phyloP scores from a whole-genome alignment of 495 filamentous ascomycete species.

The Terfezia claveryi region DNA sequence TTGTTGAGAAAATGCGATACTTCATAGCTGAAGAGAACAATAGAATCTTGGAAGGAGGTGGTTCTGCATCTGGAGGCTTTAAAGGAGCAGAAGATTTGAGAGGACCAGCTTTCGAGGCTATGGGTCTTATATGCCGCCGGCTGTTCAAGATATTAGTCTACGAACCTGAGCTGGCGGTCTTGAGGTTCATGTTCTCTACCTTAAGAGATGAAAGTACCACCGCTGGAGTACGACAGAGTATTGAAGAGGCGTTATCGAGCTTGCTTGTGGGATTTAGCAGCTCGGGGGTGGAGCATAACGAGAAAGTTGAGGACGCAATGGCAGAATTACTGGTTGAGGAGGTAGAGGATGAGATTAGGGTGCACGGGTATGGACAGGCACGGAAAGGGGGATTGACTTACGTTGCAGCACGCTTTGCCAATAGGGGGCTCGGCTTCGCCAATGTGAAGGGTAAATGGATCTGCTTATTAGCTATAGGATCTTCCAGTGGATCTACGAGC shows the following conservation, averaged over 20 bases:
- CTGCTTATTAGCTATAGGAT: slow-evolving; percentile 55
- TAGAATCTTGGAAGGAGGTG: not conserved
- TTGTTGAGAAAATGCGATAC: slow-evolving; percentile 47
- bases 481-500: slow-evolving; percentile 17
- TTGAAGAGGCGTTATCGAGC: slow-evolving; percentile 70
- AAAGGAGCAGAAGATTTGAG: slow-evolving; percentile 42
- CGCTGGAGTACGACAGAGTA: slow-evolving; percentile 44
- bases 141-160: not conserved
- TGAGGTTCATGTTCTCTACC: slow-evolving; percentile 41
- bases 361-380: slow-evolving; percentile 3
- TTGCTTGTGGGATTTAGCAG: slow-evolving; percentile 35
- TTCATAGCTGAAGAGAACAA: slow-evolving; percentile 17
- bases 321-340: slow-evolving; percentile 41
- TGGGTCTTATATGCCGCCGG: slow-evolving; percentile 50
- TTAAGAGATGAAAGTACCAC: slow-evolving; percentile 58
- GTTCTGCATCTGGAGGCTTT: not conserved
- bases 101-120: slow-evolving; percentile 57
- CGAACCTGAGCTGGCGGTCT: slow-evolving; percentile 32
- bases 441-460: slow-evolving; percentile 73
- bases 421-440: slow-evolving; percentile 60
- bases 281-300: slow-evolving; percentile 14
- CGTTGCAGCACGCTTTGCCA: slow-evolving; percentile 70
- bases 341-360: slow-evolving; percentile 26
- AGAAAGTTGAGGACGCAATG: slow-evolving; percentile 19
- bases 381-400: slow-evolving; percentile 42